Conservation (phyloP, 129 eudicot genomes). For the Escallonia rubra region DNA sequence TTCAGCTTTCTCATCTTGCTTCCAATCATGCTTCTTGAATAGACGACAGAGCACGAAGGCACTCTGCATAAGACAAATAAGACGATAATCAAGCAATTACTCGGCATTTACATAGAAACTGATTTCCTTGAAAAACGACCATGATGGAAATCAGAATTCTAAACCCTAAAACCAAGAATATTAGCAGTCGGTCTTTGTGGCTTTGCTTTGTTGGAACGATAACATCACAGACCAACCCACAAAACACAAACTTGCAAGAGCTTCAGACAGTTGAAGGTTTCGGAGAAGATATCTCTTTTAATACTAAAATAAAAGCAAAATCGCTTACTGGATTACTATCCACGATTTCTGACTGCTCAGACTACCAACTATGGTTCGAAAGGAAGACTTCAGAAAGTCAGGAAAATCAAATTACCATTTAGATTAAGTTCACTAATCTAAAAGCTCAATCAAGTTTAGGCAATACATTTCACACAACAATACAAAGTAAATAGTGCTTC, state of each 20-base stretch:
- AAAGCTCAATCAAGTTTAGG: slow-evolving; percentile 1
- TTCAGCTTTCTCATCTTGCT: slow-evolving; percentile 53
- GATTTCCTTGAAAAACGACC: not conserved
- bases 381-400: too few species aligned
- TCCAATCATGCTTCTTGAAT: slow-evolving; percentile 66
- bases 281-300: not conserved
- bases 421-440: not conserved
- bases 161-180: too few species aligned
- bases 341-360: too few species aligned
- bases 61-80: slow-evolving; percentile 38
- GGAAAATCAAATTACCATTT: not conserved
- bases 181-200: too few species aligned
- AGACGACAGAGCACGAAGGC: slow-evolving; percentile 80
- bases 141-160: not conserved
- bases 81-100: not conserved
- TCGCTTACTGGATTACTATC: not conserved
- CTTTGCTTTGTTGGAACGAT: too few species aligned
- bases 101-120: not conserved
- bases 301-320: not conserved
- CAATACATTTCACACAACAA: not conserved
- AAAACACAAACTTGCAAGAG: not conserved
- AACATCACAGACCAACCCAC: not conserved
- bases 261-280: not conserved
- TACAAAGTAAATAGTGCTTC: too few species aligned
- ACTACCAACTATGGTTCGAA: too few species aligned